Conservation (phyloP, 1,139 yeast species). For the Meyerozyma elateridarum region DNA sequence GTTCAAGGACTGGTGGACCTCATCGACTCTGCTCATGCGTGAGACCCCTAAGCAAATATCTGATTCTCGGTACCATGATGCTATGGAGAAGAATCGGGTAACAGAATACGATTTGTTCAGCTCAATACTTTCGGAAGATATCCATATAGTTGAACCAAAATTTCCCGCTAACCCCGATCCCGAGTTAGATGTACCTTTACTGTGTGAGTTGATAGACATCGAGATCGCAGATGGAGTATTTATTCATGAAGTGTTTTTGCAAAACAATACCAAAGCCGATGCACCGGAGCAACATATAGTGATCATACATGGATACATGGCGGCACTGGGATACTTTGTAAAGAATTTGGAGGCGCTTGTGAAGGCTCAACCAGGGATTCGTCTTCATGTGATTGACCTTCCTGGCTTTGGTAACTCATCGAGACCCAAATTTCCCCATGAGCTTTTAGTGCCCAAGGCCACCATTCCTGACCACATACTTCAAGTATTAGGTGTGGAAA, state of each 20-base stretch:
- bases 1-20: constrained; percentile 39
- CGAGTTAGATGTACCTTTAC: constrained; percentile 1
- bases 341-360: constrained; percentile 34
- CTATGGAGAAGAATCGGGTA: constrained; percentile 22
- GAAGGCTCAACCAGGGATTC: constrained; percentile 28
- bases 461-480: constrained; percentile 21
- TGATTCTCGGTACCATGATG: constrained; percentile 14
- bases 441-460: constrained; percentile 22
- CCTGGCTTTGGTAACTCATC: constrained; percentile 47
- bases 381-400: constrained; percentile 34
- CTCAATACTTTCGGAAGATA: constrained; percentile 30
- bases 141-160: constrained; percentile 14
- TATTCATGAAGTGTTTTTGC: constrained; percentile 37
- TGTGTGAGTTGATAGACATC: constrained; percentile 27
- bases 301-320: constrained; percentile 44
- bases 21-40: constrained; percentile 22
- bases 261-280: constrained; percentile 18
- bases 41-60: constrained; percentile 14
- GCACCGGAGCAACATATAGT: constrained; percentile 18
- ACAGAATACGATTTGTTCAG: constrained; percentile 34
- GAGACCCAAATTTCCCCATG: constrained; percentile 34
- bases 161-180: neutral
- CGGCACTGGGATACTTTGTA: constrained; percentile 41
- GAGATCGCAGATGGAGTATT: constrained; percentile 25
- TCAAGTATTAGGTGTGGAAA: constrained; percentile 33